Evolutionary conservation across 306 rosid species (phyloP).

Genomic region (Arachis stenosperma): DNA sequence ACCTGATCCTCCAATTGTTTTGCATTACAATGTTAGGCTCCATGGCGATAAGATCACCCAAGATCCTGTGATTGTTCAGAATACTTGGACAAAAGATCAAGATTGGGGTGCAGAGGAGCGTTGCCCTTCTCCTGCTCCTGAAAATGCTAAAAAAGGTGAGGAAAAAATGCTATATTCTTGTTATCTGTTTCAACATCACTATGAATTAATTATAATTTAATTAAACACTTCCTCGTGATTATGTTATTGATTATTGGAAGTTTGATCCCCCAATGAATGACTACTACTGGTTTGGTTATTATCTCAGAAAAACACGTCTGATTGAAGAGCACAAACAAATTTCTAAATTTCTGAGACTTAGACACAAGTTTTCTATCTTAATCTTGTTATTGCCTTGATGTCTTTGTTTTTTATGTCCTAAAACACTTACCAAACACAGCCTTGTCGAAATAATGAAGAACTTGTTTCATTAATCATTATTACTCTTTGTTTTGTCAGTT

Average conservation of each 20-base stretch:
- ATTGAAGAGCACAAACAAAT: too few species aligned
- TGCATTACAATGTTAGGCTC: slow-evolving; percentile 97
- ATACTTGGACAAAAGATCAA: slow-evolving; percentile 91
- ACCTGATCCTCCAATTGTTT: slow-evolving; percentile 86
- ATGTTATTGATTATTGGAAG: too few species aligned
- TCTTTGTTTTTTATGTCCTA: too few species aligned
- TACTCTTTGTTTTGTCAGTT: slow-evolving; percentile 59
- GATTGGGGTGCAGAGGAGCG: slow-evolving; percentile 99
- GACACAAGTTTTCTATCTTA: too few species aligned
- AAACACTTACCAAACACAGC: too few species aligned
- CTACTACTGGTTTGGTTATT: too few species aligned
- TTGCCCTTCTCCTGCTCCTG: slow-evolving; percentile 82
- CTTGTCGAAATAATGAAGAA: neutral
- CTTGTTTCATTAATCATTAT: slow-evolving; percentile 26
- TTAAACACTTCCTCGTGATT: slow-evolving; percentile 1
- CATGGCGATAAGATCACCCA: slow-evolving; percentile 94
- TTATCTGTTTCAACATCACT: slow-evolving; percentile 31
- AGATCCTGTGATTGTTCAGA: slow-evolving; percentile 95
- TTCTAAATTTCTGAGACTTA: too few species aligned
- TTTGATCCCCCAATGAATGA: too few species aligned
- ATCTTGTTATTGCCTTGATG: too few species aligned
- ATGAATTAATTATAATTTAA: slow-evolving; percentile 10
- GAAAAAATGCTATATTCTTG: neutral
- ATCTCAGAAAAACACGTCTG: too few species aligned
- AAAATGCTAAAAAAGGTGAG: slow-evolving; percentile 73